Evolutionary conservation across 208 protist species (phyloP).

Genomic region (Angomonas deanei): DNA sequence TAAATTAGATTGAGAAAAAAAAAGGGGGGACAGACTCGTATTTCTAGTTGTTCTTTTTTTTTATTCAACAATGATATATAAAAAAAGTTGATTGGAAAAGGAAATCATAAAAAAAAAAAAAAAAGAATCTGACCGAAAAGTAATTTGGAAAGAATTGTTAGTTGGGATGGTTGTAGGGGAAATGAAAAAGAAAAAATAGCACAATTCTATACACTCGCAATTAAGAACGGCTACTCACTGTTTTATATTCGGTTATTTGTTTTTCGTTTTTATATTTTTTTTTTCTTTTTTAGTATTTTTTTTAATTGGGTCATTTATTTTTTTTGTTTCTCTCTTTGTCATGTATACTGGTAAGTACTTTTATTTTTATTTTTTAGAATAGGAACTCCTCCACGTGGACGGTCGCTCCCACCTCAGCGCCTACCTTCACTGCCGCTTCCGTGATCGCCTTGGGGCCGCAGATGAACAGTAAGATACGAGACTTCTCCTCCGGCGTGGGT

Average conservation of each 20-base stretch:
- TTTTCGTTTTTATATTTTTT: too few species aligned
- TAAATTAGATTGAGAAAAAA: conserved; percentile 7
- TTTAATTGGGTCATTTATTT: too few species aligned
- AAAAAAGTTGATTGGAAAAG: conserved; percentile 1
- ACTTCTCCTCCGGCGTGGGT: background rate
- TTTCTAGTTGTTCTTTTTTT: background rate
- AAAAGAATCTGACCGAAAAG: too few species aligned
- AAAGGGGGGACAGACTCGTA: background rate
- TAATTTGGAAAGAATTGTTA: too few species aligned
- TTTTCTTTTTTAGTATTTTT: too few species aligned
- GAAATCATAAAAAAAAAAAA: conserved; percentile 1
- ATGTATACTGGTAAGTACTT: too few species aligned
- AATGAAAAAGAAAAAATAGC: conserved; percentile 10
- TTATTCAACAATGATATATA: background rate
- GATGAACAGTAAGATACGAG: background rate
- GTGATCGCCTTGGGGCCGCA: background rate
- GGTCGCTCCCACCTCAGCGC: background rate
- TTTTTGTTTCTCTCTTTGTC: background rate
- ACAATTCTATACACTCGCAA: too few species aligned
- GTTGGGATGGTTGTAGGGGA: background rate
- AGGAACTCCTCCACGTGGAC: conserved; percentile 2
- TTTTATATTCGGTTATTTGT: too few species aligned
- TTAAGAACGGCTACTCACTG: too few species aligned
- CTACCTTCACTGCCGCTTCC: background rate
- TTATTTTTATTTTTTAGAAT: too few species aligned